Evolutionary conservation across 1,284 basidiomycete genomes (phyloP).

Genomic region (Ganoderma lingzhi): DNA sequence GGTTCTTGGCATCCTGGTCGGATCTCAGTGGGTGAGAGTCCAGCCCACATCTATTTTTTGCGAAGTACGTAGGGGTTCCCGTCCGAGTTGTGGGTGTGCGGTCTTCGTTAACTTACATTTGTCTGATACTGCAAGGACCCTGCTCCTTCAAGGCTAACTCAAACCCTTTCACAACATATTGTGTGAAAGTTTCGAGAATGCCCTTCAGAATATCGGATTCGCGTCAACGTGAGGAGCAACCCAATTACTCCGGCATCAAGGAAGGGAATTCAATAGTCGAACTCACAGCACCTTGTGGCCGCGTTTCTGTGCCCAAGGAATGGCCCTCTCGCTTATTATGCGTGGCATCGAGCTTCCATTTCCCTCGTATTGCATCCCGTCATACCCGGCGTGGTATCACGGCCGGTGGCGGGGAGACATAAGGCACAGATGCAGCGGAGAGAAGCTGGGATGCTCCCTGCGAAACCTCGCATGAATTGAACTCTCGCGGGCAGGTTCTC

Average conservation of each 20-base stretch:
- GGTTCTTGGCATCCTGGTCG: slow-evolving; percentile 12
- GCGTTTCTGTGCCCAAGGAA: slow-evolving; percentile 3
- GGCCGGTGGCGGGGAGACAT: slow-evolving; percentile 1
- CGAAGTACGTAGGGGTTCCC: neutral
- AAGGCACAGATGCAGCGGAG: slow-evolving; percentile 14
- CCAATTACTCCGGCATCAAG: neutral
- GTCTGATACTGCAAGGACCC: neutral
- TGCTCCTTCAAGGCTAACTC: neutral
- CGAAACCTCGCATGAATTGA: slow-evolving; percentile 8
- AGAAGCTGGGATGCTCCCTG: neutral
- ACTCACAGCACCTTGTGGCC: neutral
- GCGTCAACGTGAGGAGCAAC: neutral
- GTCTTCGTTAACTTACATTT: neutral
- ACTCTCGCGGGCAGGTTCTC: slow-evolving; percentile 12
- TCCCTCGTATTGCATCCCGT: slow-evolving; percentile 2
- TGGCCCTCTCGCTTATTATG: slow-evolving; percentile 8
- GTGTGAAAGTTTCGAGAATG: neutral
- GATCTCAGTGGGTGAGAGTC: slow-evolving; percentile 12
- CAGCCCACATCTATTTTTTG: neutral
- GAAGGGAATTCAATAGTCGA: neutral
- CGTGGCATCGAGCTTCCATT: slow-evolving; percentile 17
- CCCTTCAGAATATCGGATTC: neutral
- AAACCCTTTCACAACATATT: neutral
- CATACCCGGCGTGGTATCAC: neutral
- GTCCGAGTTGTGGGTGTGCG: neutral